These are phyloP conservation scores for Ramularia collo-cygni DNA, from an alignment of 2,329 filamentous ascomycete genomes.

Conservation along the genomic window DNA sequence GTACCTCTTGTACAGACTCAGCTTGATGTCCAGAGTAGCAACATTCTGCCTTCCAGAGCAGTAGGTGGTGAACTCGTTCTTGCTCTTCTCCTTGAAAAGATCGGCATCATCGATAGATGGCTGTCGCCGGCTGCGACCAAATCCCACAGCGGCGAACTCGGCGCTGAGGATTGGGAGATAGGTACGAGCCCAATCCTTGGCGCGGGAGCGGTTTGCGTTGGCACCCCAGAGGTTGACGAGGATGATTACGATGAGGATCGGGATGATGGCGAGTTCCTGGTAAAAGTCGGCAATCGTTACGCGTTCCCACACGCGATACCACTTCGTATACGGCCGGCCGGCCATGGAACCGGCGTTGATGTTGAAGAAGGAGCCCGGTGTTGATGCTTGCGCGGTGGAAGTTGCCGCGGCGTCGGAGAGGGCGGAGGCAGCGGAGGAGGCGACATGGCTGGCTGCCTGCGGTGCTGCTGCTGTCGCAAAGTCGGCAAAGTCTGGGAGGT, in stretches of 20 bases:
- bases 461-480: slow-evolving; percentile 75
- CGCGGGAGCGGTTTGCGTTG: slow-evolving; percentile 70
- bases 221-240: slow-evolving; percentile 75
- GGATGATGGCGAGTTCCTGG: slow-evolving; percentile 75
- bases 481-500: slow-evolving; percentile 71
- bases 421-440: slow-evolving; percentile 34
- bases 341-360: slow-evolving; percentile 31
- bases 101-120: slow-evolving; percentile 41
- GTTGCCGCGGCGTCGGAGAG: slow-evolving; percentile 38
- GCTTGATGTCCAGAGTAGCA: slow-evolving; percentile 79
- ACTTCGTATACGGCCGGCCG: slow-evolving; percentile 72
- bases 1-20: slow-evolving; percentile 77
- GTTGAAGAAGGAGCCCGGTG: slow-evolving; percentile 34
- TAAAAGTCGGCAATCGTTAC: slow-evolving; percentile 77
- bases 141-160: slow-evolving; percentile 86
- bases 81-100: slow-evolving; percentile 75
- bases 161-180: slow-evolving; percentile 64
- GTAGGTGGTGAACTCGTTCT: slow-evolving; percentile 81
- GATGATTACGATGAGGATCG: slow-evolving; percentile 66
- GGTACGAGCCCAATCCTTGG: slow-evolving; percentile 70
- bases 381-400: slow-evolving; percentile 16
- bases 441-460: slow-evolving; percentile 44
- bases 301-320: slow-evolving; percentile 96
- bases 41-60: slow-evolving; percentile 88
- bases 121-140: slow-evolving; percentile 40